phyloP scores from a whole-genome alignment of 78 protist species.

The Polysphondylium violaceum region DNA sequence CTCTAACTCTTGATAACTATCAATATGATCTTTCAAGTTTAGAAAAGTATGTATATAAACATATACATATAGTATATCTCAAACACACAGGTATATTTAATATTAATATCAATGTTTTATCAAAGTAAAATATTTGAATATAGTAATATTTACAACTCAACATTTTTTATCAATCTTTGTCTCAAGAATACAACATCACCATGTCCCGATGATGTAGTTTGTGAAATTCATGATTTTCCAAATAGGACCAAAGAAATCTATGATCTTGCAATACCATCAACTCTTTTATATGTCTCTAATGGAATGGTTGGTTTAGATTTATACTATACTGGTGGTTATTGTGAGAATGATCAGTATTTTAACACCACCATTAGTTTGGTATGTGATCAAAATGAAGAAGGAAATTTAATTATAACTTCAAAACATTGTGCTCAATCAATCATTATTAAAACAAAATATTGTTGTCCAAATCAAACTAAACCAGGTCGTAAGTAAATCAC shows the following conservation, averaged over 20 bases:
- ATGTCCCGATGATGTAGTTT: background rate
- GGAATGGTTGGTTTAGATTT: constrained; percentile 2
- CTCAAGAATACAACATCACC: background rate
- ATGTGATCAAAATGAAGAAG: background rate
- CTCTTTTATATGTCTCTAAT: background rate
- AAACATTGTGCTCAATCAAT: background rate
- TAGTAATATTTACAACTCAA: background rate
- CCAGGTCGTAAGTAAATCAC: background rate
- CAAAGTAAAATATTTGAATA: background rate
- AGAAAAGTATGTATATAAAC: background rate
- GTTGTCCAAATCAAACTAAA: background rate
- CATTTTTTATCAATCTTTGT: background rate
- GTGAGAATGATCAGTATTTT: background rate
- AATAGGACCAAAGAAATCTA: background rate
- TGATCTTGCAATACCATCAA: background rate
- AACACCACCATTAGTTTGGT: constrained; percentile 10
- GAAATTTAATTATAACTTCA: background rate
- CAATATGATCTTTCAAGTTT: constrained; percentile 14
- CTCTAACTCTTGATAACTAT: too few relatives aligned
- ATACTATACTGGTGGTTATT: constrained; percentile 6
- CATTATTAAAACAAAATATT: background rate
- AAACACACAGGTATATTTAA: background rate
- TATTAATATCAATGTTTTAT: background rate
- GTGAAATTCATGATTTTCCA: background rate
- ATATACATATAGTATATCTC: background rate